These are phyloP conservation scores for Chaetomiaceae sp. DNA, from an alignment of 2,329 filamentous ascomycete species.

Conservation along the genomic window DNA sequence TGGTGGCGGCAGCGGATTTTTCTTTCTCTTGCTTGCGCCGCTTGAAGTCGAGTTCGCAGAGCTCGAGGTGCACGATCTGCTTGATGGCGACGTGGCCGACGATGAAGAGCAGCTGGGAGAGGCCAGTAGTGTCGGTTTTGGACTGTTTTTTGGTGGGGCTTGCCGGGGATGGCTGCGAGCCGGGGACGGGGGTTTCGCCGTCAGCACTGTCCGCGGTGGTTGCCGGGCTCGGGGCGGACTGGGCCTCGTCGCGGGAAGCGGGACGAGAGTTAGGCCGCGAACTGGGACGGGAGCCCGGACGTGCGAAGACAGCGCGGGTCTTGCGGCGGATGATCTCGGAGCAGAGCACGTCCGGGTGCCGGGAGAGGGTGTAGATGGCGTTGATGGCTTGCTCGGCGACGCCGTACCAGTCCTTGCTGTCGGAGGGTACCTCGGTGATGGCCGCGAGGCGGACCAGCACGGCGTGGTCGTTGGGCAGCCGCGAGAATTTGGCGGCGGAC, in stretches of 20 bases:
- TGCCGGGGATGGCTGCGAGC: constrained; percentile 26
- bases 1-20: constrained; percentile 48
- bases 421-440: constrained; percentile 77
- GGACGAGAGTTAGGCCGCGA: constrained; percentile 47
- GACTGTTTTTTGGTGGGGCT: constrained; percentile 38
- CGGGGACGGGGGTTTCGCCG: constrained; percentile 21
- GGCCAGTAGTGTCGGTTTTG: constrained; percentile 63
- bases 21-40: constrained; percentile 87
- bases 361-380: constrained; percentile 89
- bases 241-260: constrained; percentile 40
- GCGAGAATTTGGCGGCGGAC: constrained; percentile 60
- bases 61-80: constrained; percentile 94
- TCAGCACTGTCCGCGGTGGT: constrained; percentile 28
- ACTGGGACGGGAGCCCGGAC: constrained; percentile 38
- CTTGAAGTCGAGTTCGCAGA: constrained; percentile 98
- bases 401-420: constrained; percentile 94
- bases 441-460: constrained; percentile 74
- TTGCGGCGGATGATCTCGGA: constrained; percentile 85
- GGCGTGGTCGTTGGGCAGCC: constrained; percentile 86
- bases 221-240: constrained; percentile 28
- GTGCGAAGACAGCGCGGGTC: constrained; percentile 69
- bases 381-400: constrained; percentile 94
- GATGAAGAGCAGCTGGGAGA: constrained; percentile 90
- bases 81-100: constrained; percentile 97
- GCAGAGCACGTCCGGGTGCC: constrained; percentile 88